A percentile compares a stretch with the other conserved stretches of the same genome.
phyloP scores from a whole-genome alignment of 1,139 yeast species.

The Yamadazyma buinensis region DNA sequence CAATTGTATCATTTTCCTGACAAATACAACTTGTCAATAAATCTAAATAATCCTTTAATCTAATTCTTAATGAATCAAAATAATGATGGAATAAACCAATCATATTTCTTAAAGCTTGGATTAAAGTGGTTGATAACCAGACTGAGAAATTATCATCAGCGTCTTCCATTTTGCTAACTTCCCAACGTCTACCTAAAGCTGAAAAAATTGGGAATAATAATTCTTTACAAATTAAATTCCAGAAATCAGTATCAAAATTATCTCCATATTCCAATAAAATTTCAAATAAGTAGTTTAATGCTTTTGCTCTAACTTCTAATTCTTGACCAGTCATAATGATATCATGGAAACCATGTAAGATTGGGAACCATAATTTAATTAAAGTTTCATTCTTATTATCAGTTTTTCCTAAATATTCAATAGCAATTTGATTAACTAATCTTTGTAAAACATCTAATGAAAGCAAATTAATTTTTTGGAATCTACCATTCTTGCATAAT shows the following conservation, averaged over 20 bases:
- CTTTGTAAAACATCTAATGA: slow-evolving; percentile 73
- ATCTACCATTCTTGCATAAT: slow-evolving; percentile 78
- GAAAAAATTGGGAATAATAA: slow-evolving; percentile 87
- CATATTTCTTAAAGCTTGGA: slow-evolving; percentile 90
- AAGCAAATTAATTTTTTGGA: slow-evolving; percentile 76
- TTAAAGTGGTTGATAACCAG: slow-evolving; percentile 94
- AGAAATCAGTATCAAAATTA: slow-evolving; percentile 67
- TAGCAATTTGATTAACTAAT: slow-evolving; percentile 59
- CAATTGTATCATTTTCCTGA: slow-evolving; percentile 95
- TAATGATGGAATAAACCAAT: slow-evolving; percentile 78
- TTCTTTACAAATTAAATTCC: slow-evolving; percentile 78
- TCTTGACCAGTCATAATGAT: slow-evolving; percentile 93
- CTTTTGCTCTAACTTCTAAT: slow-evolving; percentile 88
- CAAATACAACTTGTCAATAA: slow-evolving; percentile 84
- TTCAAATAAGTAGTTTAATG: slow-evolving; percentile 79
- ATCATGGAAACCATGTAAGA: slow-evolving; percentile 79
- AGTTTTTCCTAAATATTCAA: slow-evolving; percentile 23
- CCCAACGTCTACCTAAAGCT: slow-evolving; percentile 75
- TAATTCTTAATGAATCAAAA: slow-evolving; percentile 66
- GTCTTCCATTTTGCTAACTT: slow-evolving; percentile 56
- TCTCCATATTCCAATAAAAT: slow-evolving; percentile 76
- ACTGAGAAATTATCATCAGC: slow-evolving; percentile 74
- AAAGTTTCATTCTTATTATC: slow-evolving; percentile 33
- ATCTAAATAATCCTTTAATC: slow-evolving; percentile 75
- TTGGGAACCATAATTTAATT: slow-evolving; percentile 68